Evolutionary conservation across 768 basidiomycete species (phyloP), one percentile per base, ranked within the genome.

Genomic region (Lactifluus volemus): DNA sequence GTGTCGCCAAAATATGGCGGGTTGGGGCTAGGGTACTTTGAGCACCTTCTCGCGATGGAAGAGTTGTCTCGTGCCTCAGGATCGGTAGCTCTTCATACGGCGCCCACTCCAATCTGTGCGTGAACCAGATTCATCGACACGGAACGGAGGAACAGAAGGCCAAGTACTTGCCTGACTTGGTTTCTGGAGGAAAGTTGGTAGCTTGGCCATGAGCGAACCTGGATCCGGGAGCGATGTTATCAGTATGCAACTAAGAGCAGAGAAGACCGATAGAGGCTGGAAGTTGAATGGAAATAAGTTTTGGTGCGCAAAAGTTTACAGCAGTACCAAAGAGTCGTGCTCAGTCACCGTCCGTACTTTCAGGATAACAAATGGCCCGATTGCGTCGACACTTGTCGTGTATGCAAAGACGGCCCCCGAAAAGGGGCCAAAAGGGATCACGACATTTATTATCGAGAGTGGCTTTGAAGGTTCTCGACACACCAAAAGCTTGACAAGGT

Each of bases 191-290:
- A 69, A 89, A 70, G 82, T 98, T 34, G 95, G 95, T 42, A 86
- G 89, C 67, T 77, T 98, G 63, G 95, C 95, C 2, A 98, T 98
- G 95, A 92, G 89, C 67, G 95, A 98, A 76, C 80, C 88, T 2
- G 92, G 89, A 15, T 85, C 87, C 67, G 95, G 95, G 59, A 93
- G 91, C 68, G 94, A 98, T 73, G 94, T 98, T n/a, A 85, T 97
- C 19, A 91, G 90, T 69, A 98, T 98, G 95, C 79, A 79, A 68
- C 76, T 93, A 59, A 84, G 80, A 61, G 93, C 93, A 25, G 85
- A 88, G 66, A 89, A 88, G 75, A 78, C 86, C 5, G 74, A 81
- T 30, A 88, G 84, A 45, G 86, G 90, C 41, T 97, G 83, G 79
- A 76, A 77, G 60, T 72, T 98, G 64, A 95, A 90, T 68, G 95